Evolutionary conservation across 352 stramenopile genomes (phyloP).

Genomic region (Phytophthora meadii): DNA sequence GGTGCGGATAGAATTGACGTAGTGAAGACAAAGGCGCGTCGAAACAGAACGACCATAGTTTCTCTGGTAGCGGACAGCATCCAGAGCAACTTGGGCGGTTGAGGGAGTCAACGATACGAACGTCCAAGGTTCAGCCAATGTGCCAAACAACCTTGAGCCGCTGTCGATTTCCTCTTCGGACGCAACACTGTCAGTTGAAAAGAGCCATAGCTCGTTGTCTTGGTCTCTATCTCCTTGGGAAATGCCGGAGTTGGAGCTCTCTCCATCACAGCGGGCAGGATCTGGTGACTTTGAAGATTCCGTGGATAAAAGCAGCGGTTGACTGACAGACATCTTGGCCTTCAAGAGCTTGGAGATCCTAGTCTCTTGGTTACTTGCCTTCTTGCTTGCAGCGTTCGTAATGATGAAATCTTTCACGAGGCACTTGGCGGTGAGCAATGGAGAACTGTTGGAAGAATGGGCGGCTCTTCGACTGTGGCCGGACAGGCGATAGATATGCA

Average conservation of each 20-base stretch:
- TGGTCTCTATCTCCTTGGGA: background rate
- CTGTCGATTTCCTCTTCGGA: background rate
- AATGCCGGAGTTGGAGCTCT: constrained; percentile 12
- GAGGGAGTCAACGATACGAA: constrained; percentile 23
- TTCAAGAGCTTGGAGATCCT: background rate
- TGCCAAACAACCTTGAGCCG: constrained; percentile 16
- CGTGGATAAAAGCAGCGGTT: background rate
- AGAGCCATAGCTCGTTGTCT: constrained; percentile 1
- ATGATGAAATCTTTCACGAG: constrained; percentile 8
- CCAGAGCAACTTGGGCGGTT: constrained; percentile 37
- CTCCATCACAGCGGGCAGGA: constrained; percentile 16
- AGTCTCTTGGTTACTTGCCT: background rate
- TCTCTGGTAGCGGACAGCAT: constrained; percentile 44
- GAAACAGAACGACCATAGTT: constrained; percentile 48
- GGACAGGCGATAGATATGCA: constrained; percentile 25
- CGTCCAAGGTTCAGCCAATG: constrained; percentile 30
- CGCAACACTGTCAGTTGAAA: constrained; percentile 1
- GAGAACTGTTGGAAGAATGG: constrained; percentile 4
- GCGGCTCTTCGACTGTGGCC: constrained; percentile 22
- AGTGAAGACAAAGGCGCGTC: constrained; percentile 49
- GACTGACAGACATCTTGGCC: constrained; percentile 11
- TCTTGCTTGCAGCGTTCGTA: constrained; percentile 12
- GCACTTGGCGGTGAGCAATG: background rate
- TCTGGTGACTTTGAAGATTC: background rate
- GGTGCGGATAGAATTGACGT: constrained; percentile 42